Evolutionary conservation across 495 filamentous ascomycete genomes (phyloP).

Genomic region (Penicillium bovifimosum): DNA sequence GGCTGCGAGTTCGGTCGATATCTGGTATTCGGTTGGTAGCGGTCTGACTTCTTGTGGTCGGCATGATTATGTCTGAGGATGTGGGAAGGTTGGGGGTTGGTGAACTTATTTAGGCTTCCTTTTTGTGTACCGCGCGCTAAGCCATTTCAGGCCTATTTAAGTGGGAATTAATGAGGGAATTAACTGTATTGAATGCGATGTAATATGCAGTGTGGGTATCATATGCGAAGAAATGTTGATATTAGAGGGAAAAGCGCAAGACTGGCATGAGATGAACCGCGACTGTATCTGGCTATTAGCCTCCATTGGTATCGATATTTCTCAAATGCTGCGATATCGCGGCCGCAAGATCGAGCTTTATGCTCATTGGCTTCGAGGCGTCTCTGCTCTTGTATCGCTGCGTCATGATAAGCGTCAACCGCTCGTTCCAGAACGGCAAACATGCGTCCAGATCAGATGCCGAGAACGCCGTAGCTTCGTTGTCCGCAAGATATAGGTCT

Average conservation of each 20-base stretch:
- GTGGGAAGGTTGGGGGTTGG: too few relatives aligned
- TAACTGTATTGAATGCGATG: background rate
- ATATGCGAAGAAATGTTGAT: background rate
- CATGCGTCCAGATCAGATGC: background rate
- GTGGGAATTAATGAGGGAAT: background rate
- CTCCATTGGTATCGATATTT: background rate
- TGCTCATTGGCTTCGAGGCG: background rate
- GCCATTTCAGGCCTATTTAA: too few relatives aligned
- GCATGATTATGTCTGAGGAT: too few relatives aligned
- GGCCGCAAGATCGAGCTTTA: slow-evolving; percentile 7
- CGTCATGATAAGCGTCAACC: slow-evolving; percentile 7
- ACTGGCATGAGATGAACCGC: background rate
- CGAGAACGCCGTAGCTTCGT: background rate
- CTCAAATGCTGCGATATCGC: background rate
- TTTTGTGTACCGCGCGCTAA: too few relatives aligned
- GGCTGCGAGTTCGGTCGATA: too few relatives aligned
- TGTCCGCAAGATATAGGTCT: slow-evolving; percentile 20
- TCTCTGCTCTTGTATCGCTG: slow-evolving; percentile 1
- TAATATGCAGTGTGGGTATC: slow-evolving; percentile 1
- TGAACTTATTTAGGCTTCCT: too few relatives aligned
- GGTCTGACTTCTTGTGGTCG: too few relatives aligned
- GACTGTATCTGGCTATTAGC: background rate
- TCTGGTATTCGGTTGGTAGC: too few relatives aligned
- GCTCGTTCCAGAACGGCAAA: slow-evolving; percentile 14
- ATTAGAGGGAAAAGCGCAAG: background rate